Evolutionary conservation across 1,284 basidiomycete species (phyloP).

Genomic region (Cronartium quercuum): DNA sequence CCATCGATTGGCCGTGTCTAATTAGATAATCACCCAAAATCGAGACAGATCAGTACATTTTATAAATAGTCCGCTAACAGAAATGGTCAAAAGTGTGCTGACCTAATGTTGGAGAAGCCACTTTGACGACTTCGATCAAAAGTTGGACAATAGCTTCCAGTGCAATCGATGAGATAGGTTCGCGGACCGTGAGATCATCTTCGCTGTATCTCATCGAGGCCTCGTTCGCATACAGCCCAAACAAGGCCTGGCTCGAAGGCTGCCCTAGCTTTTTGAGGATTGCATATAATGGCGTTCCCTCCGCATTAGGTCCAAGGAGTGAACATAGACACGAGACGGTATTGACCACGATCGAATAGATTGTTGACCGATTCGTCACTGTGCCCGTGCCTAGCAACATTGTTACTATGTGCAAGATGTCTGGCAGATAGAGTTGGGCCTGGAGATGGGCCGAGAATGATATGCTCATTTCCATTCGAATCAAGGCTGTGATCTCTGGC

Average conservation of each 20-base stretch:
- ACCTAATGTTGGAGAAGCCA: conserved; percentile 66
- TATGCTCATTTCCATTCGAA: conserved; percentile 65
- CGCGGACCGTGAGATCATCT: conserved; percentile 54
- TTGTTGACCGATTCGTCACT: conserved; percentile 65
- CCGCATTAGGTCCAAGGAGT: conserved; percentile 55
- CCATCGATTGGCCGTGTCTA: conserved; percentile 84
- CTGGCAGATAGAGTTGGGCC: conserved; percentile 68
- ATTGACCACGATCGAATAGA: conserved; percentile 73
- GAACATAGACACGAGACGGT: conserved; percentile 67
- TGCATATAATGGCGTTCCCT: conserved; percentile 52
- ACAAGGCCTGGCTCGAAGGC: conserved; percentile 60
- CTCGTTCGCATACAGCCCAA: conserved; percentile 61
- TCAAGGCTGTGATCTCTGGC: conserved; percentile 73
- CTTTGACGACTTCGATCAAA: conserved; percentile 61
- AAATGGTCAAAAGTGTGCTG: conserved; percentile 42
- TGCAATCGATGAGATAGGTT: conserved; percentile 60
- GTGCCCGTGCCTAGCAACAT: conserved; percentile 69
- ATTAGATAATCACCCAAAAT: background rate
- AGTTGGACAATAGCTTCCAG: conserved; percentile 64
- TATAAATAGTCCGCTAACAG: background rate
- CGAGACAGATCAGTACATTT: background rate
- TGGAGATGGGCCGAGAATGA: conserved; percentile 62
- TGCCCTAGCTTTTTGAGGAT: conserved; percentile 61
- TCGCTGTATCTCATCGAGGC: conserved; percentile 8
- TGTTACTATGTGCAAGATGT: conserved; percentile 69